Percentiles rank a stretch among this genome's conserved stretches.
These are phyloP conservation scores for Mucor velutinosus DNA, from an alignment of 371 early-diverging fungal species.

Conservation along the genomic window DNA sequence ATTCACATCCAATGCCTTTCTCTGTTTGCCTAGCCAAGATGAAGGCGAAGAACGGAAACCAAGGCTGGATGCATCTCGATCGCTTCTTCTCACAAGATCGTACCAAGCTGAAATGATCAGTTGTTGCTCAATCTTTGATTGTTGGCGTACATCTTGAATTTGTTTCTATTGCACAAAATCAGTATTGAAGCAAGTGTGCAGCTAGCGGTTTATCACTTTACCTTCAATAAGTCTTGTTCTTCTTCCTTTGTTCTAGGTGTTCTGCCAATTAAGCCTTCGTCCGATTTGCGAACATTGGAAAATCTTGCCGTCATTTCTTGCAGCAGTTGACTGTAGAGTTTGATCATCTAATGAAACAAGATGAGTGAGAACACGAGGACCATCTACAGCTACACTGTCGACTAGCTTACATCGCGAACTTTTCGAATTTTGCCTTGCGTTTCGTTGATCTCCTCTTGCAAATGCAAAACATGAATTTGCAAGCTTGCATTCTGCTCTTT, in stretches of 20 bases:
- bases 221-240: constrained; percentile 73
- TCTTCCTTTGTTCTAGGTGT: constrained; percentile 61
- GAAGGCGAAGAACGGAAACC: constrained; percentile 60
- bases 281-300: constrained; percentile 26
- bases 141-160: constrained; percentile 63
- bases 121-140: constrained; percentile 70
- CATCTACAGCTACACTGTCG: neutral
- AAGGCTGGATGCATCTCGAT: constrained; percentile 55
- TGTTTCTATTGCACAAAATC: constrained; percentile 55
- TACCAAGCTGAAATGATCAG: constrained; percentile 81
- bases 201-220: constrained; percentile 21
- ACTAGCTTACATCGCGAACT: constrained; percentile 67
- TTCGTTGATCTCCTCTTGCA: constrained; percentile 75
- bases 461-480: constrained; percentile 58
- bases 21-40: constrained; percentile 79
- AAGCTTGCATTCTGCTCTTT: constrained; percentile 64
- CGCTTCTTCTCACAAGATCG: constrained; percentile 59
- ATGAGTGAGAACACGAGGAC: neutral
- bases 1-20: constrained; percentile 61
- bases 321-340: constrained; percentile 62
- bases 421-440: constrained; percentile 70
- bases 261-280: constrained; percentile 30
- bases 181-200: constrained; percentile 18
- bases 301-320: constrained; percentile 52
- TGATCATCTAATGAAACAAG: constrained; percentile 31